Evolutionary conservation across 108 stramenopile genomes (phyloP).

Genomic region (Nitzschia palea): DNA sequence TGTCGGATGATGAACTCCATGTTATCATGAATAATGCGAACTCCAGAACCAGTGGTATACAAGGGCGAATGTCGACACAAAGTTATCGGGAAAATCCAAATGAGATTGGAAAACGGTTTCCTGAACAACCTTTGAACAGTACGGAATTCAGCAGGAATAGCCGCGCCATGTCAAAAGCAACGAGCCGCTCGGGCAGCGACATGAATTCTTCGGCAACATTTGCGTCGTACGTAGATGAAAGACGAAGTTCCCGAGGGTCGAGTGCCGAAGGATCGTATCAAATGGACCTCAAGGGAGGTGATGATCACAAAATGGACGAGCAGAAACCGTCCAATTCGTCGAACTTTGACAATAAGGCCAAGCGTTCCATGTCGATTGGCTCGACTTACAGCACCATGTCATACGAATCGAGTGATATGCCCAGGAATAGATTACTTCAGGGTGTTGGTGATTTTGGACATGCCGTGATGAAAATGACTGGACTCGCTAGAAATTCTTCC

Average conservation of each 20-base stretch:
- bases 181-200: no score
- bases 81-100: no score
- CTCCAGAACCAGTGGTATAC: no score
- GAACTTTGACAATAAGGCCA: no score
- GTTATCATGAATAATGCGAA: neutral
- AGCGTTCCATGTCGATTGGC: neutral
- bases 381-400: neutral
- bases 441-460: neutral
- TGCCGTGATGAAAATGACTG: constrained; percentile 9
- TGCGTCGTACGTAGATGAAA: neutral
- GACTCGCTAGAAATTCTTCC: neutral
- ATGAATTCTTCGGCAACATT: neutral
- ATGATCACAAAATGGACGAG: no score
- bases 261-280: neutral
- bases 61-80: no score
- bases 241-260: neutral
- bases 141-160: no score
- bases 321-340: no score
- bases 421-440: neutral
- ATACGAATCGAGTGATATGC: neutral
- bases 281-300: neutral
- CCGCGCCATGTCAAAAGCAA: no score
- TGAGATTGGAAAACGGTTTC: no score
- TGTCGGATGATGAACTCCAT: constrained; percentile 3
- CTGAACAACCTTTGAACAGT: no score